Evolutionary conservation across 176 grass and related monocot genomes (phyloP), one percentile per base, ranked within the genome.

Genomic region (Rhynchospora tenuis): DNA sequence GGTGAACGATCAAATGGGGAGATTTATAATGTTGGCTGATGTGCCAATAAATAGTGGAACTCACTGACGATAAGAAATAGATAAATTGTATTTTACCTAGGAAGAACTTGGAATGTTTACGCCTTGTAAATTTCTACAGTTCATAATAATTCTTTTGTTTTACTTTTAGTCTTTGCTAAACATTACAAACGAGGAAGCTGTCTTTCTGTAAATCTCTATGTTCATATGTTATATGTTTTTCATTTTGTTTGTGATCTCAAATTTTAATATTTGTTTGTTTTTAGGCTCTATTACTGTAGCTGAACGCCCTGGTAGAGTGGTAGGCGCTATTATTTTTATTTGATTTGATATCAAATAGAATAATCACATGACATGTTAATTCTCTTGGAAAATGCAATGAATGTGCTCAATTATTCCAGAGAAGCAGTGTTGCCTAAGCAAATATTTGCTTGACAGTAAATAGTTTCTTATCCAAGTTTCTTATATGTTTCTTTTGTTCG

Each of bases 11-110:
- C 19, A 60, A 31, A 38, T 69, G 24, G 44, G 76, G 29, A 38
- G 27, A 80, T 44, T 33, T 65, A 50, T 82, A 66, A 26, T 66
- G 79, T 42, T 66, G 79, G 79, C 59, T 66, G 22, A 75, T 75
- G 47, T 75, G 72, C 46, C 51, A 51, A 54, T 75, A 28, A 75
- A 75, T 75, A 54, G 20, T 5, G 22, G 52, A 3, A 75, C 45
- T 52, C 51, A 14, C 8, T 74, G 54, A 75, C 72, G 11, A 51
- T 51, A 54, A 54, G 72, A 75, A 54, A 75, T 38, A 38, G 48
- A 51, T 51, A 51, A 51, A 51, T 51, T 51, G 48, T 51, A 51
- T 38, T 51, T 51, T 51, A 12, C 48, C 48, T 51, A 51, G 11
- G 7, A 51, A 51, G 48, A 12, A 8, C 48, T 51, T 51, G 48